Conservation (phyloP, 1,139 yeast genomes). For the Taiozyma onychis region DNA sequence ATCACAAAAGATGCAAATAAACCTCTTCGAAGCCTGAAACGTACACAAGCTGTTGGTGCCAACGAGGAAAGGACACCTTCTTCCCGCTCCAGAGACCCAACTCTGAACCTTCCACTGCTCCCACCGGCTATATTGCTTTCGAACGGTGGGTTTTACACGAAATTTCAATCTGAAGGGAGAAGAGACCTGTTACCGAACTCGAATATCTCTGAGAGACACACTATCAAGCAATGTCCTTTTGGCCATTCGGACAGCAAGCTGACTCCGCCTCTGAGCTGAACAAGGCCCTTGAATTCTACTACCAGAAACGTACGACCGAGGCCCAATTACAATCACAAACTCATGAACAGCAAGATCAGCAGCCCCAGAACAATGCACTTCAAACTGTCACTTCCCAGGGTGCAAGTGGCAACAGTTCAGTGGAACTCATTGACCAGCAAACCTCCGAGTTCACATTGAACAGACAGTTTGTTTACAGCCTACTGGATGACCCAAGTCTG, state of each 20-base stretch:
- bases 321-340: background rate
- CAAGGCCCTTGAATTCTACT: conserved; percentile 31
- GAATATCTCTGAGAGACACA: background rate
- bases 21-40: background rate
- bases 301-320: conserved; percentile 13
- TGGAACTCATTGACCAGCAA: conserved; percentile 20
- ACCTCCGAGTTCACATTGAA: conserved; percentile 37
- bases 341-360: conserved; percentile 1
- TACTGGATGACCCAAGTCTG: conserved; percentile 56
- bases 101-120: background rate
- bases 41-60: background rate
- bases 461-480: conserved; percentile 55
- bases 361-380: background rate
- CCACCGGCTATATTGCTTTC: background rate
- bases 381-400: background rate
- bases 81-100: background rate
- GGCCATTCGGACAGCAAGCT: conserved; percentile 41
- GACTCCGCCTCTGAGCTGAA: conserved; percentile 30
- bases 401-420: conserved; percentile 13
- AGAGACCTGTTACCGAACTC: background rate
- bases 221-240: conserved; percentile 33
- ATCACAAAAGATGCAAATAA: background rate
- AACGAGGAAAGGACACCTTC: background rate
- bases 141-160: background rate
- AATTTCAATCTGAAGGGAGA: background rate